phyloP scores from a whole-genome alignment of 352 stramenopile species.

The Thraustochytrium sp. region DNA sequence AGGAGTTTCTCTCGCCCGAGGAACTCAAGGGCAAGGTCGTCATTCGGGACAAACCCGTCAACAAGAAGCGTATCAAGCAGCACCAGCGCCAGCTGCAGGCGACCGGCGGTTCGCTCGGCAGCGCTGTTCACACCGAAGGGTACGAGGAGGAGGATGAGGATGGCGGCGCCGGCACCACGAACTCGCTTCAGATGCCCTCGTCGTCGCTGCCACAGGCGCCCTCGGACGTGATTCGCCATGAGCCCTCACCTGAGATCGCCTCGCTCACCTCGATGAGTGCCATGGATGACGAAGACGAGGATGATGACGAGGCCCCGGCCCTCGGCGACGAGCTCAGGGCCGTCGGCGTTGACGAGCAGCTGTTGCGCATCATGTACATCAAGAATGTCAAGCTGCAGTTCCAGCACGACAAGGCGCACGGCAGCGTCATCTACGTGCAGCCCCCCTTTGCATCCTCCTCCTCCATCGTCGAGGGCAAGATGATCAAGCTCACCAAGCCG shows the following conservation, averaged over 20 bases:
- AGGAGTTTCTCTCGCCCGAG: constrained; percentile 45
- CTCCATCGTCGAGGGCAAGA: constrained; percentile 45
- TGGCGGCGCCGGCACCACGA: too few species aligned
- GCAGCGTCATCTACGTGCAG: constrained; percentile 48
- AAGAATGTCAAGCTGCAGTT: constrained; percentile 50
- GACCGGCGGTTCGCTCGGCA: constrained; percentile 36
- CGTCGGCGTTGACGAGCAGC: neutral
- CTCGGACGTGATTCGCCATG: too few species aligned
- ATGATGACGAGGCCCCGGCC: neutral
- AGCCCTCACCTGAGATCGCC: neutral
- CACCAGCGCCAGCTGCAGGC: neutral
- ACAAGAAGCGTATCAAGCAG: constrained; percentile 2
- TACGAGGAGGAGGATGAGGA: constrained; percentile 3
- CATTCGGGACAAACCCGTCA: constrained; percentile 45
- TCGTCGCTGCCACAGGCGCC: too few species aligned
- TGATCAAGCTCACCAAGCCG: constrained; percentile 44
- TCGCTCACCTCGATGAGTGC: neutral
- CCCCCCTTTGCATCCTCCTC: constrained; percentile 1
- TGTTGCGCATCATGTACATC: constrained; percentile 40
- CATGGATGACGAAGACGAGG: constrained; percentile 41
- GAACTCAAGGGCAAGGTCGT: constrained; percentile 50
- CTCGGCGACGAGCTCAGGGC: too few species aligned
- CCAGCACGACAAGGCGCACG: constrained; percentile 3
- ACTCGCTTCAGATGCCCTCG: too few species aligned
- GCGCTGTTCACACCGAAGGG: neutral